These are phyloP conservation scores for Phytophthora ramorum DNA, from an alignment of 352 stramenopile species.

Conservation along the genomic window DNA sequence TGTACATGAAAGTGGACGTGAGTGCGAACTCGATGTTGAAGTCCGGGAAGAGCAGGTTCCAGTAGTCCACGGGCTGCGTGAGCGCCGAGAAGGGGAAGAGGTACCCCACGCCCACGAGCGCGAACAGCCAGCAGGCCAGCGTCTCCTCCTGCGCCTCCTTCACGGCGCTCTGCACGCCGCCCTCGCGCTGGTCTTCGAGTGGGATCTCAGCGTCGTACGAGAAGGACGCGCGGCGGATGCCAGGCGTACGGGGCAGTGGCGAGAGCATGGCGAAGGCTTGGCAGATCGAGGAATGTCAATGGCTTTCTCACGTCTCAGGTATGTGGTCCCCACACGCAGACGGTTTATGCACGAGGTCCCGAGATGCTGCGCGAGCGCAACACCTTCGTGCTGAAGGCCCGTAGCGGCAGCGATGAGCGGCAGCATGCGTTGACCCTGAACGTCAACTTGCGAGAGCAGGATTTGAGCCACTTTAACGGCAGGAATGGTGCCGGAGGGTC, in stretches of 20 bases:
- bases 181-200: conserved; percentile 40
- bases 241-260: conserved; percentile 59
- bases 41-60: conserved; percentile 85
- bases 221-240: conserved; percentile 38
- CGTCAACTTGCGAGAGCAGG: conserved; percentile 62
- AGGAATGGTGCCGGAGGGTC: conserved; percentile 19
- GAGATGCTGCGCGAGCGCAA: conserved; percentile 66
- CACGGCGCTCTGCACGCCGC: conserved; percentile 26
- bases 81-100: conserved; percentile 90
- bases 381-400: conserved; percentile 60
- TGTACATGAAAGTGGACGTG: conserved; percentile 88
- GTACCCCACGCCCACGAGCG: conserved; percentile 81
- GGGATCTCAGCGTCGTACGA: conserved; percentile 41
- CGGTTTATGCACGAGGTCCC: background rate
- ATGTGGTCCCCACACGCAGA: background rate
- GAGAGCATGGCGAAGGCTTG: conserved; percentile 55
- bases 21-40: conserved; percentile 90
- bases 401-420: conserved; percentile 48
- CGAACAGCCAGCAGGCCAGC: conserved; percentile 67
- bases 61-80: conserved; percentile 91
- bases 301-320: conserved; percentile 20
- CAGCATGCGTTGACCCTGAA: conserved; percentile 64
- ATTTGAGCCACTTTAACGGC: conserved; percentile 65
- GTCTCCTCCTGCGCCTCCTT: conserved; percentile 58
- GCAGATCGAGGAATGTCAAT: conserved; percentile 4